Evolutionary conservation across 1,284 basidiomycete species (phyloP), one percentile per base, ranked within the genome.

Genomic region (Sphagnurus paluster): DNA sequence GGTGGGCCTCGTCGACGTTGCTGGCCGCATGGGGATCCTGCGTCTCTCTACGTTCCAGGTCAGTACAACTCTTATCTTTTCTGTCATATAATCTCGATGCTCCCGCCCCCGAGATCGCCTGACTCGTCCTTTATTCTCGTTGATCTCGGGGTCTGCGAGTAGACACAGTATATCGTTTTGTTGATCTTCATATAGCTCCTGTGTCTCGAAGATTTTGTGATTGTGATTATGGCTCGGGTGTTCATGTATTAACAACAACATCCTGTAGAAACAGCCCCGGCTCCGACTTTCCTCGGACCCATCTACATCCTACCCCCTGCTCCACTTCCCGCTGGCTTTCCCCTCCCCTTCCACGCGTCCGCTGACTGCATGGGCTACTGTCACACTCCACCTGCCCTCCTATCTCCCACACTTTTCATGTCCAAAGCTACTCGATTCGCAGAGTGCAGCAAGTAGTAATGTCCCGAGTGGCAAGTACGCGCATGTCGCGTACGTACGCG

Each of bases 41-140:
- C 73, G 90, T 20, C 76, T 83, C 49, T 91, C 90, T 17, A 92
- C 86, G 10, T 93, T 91, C 59, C 89, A 92, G 83, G 89, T 90
- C 60, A 63, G 63, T 24, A 26, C 23, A 39, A 34, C 28, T 38
- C 24, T 21, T 39, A 25, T 40, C 20, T 24, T 63, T 50, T 48
- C 6, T 11, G 25, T 11, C 25, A 26, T 11, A n/a, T n/a, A n/a
- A n/a, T n/a, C n/a, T n/a, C n/a, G n/a, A n/a, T n/a, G n/a, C n/a
- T n/a, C n/a, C n/a, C n/a, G n/a, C n/a, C n/a, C n/a, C n/a, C n/a
- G n/a, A n/a, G n/a, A n/a, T n/a, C n/a, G n/a, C n/a, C n/a, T n/a
- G n/a, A n/a, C n/a, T n/a, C n/a, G n/a, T n/a, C n/a, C n/a, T n/a
- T n/a, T n/a, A n/a, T n/a, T n/a, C n/a, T n/a, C n/a, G n/a, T n/a